A percentile compares a stretch with the other conserved stretches of the same genome.
phyloP scores from a whole-genome alignment of 768 basidiomycete genomes.

The Dioszegia hungarica region DNA sequence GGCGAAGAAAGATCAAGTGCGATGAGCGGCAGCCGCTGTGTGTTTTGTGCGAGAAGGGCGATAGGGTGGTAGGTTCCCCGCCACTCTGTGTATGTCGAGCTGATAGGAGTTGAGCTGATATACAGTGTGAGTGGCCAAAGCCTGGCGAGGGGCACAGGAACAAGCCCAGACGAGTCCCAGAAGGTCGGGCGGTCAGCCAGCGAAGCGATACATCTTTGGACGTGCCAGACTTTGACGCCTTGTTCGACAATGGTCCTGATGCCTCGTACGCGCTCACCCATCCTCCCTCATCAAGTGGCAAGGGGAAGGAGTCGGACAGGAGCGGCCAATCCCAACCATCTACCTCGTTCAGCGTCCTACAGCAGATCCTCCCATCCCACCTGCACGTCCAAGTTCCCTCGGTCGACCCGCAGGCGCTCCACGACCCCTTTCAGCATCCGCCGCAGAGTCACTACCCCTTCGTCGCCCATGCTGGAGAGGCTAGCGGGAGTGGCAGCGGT shows the following conservation, averaged over 20 bases:
- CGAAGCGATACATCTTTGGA: not conserved
- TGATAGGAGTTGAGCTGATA: not conserved
- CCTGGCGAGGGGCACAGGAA: not conserved
- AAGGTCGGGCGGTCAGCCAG: not conserved
- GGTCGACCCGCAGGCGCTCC: not conserved
- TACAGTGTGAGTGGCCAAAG: conserved; percentile 6
- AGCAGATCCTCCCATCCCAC: not conserved
- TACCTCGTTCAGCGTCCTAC: not conserved
- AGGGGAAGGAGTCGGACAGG: no score
- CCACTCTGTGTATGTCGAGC: not conserved
- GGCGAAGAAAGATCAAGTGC: conserved; percentile 17
- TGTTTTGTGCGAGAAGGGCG: not conserved
- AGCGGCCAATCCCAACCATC: no score
- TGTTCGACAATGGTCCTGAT: not conserved
- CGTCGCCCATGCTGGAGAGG: not conserved
- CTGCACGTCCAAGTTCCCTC: conserved; percentile 3
- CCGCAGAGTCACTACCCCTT: conserved; percentile 3
- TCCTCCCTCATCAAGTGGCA: no score
- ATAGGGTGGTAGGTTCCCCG: conserved; percentile 7
- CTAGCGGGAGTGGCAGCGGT: no score
- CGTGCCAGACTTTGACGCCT: not conserved
- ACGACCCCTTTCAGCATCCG: conserved; percentile 20
- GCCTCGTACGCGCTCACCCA: no score
- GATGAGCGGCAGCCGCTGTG: conserved; percentile 16
- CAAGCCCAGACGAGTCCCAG: not conserved